Evolutionary conservation across 2,329 filamentous ascomycete species (phyloP), one percentile per base, ranked within the genome.

Genomic region (Allantophomopsis cytisporea): DNA sequence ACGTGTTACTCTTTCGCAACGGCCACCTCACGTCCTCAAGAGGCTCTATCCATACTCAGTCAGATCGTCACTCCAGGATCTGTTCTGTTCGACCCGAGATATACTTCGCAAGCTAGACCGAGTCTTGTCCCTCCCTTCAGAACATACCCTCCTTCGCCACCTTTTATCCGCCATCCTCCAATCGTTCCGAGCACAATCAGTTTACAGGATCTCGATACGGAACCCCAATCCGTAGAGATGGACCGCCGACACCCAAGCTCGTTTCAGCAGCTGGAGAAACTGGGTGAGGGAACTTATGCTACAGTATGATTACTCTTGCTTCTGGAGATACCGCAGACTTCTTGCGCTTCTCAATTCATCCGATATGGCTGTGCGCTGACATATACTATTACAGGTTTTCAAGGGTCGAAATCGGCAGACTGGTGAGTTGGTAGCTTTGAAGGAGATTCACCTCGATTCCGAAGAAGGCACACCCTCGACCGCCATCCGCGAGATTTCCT

Each of bases 181-280:
- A 35, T 47, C 50, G 38, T 56, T 8, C 52, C 54, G 7, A 57
- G 54, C 43, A 51, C 46, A 4, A 56, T 57, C 46, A 57, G 54
- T 38, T 36, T 57, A 31, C 53, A 51, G 36, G 51, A 50, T 23
- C 51, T 57, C 30, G 50, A 50, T 33, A 41, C 45, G 5, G 50
- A 53, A 36, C 41, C 41, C 34, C 39, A 41, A 14, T 37, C 41
- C 36, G 38, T 43, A 41, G 44, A 41, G 5, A 96, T 96, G 89
- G 89, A 95, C 63, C 84, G 93, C 60, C 72, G 83, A 55, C 86
- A 95, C 55, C 88, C 89, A 41, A 94, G 83, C 66, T 96, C 89
- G 45, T 98, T 98, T 70, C 89, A 96, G 73, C 91, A 96, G 77
- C 75, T 96, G 60, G 91, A 98, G 65, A 98, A 89, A 82, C 74